Conservation (phyloP, 2,329 filamentous ascomycete genomes). For the Westerdykella ornata region DNA sequence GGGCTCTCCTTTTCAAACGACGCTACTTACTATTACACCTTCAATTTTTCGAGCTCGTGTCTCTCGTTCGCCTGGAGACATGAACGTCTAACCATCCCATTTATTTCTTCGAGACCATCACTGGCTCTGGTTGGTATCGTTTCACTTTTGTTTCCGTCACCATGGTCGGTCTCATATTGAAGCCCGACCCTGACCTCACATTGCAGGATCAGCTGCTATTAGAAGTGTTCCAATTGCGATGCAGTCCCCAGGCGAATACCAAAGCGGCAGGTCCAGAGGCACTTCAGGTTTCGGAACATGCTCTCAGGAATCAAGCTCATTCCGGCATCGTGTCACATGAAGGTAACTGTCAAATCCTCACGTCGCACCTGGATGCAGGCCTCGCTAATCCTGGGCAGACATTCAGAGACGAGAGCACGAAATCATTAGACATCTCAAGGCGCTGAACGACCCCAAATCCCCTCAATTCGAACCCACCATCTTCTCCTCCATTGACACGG, state of each 20-base stretch:
- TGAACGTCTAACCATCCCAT: no score
- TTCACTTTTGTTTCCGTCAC: no score
- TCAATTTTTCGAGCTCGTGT: no score
- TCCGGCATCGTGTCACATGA: constrained; percentile 27
- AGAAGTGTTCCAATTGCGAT: constrained; percentile 25
- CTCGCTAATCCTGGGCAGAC: constrained; percentile 13
- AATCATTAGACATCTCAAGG: constrained; percentile 42
- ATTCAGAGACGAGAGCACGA: constrained; percentile 25
- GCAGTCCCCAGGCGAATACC: constrained; percentile 13
- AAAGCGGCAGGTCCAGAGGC: neutral
- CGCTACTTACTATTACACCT: no score
- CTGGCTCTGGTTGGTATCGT: no score
- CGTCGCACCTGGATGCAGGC: no score
- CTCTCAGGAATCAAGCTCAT: constrained; percentile 20
- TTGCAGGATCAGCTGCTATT: constrained; percentile 27
- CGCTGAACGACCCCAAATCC: constrained; percentile 45
- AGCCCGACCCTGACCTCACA: constrained; percentile 27
- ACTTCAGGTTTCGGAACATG: constrained; percentile 16
- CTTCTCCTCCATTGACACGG: constrained; percentile 48
- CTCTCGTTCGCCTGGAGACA: no score
- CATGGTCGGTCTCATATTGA: constrained; percentile 29
- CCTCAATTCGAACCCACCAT: constrained; percentile 51
- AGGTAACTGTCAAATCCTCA: constrained; percentile 9
- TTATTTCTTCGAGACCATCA: no score
- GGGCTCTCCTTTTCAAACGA: no score